phyloP scores from a whole-genome alignment of 2,329 filamentous ascomycete genomes.

The Paraphoma sp. region DNA sequence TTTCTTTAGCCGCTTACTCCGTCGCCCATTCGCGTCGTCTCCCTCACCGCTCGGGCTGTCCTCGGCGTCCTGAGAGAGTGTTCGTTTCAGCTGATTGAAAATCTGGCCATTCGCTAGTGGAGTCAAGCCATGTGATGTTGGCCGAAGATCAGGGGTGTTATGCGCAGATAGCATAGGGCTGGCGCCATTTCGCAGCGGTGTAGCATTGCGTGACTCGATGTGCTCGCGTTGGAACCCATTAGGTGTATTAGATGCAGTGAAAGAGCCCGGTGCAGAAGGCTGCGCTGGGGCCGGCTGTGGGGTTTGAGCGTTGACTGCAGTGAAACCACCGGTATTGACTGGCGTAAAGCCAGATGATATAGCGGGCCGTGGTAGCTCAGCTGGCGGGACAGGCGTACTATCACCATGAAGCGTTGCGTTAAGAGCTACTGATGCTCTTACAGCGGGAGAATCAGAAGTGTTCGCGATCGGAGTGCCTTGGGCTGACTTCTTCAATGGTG shows the following conservation, averaged over 20 bases:
- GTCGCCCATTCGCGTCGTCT: slow-evolving; percentile 61
- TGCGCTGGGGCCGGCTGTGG: slow-evolving; percentile 27
- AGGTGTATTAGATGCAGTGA: slow-evolving; percentile 64
- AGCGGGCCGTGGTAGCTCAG: slow-evolving; percentile 66
- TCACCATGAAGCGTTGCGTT: slow-evolving; percentile 60
- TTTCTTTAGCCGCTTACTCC: slow-evolving; percentile 94
- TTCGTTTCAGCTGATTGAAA: slow-evolving; percentile 74
- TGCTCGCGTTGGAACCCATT: slow-evolving; percentile 61
- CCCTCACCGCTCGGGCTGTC: slow-evolving; percentile 67
- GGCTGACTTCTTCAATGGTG: slow-evolving; percentile 69
- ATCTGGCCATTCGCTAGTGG: slow-evolving; percentile 59
- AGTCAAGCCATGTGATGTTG: slow-evolving; percentile 55
- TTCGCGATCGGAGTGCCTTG: slow-evolving; percentile 58
- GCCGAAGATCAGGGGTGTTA: slow-evolving; percentile 69
- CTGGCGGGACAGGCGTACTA: slow-evolving; percentile 34
- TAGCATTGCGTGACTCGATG: slow-evolving; percentile 61
- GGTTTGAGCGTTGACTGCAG: slow-evolving; percentile 65
- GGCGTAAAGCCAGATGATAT: slow-evolving; percentile 71
- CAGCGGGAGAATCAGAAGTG: slow-evolving; percentile 71
- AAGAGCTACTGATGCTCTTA: slow-evolving; percentile 63
- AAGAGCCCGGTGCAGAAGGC: slow-evolving; percentile 45
- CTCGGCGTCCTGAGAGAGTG: slow-evolving; percentile 60
- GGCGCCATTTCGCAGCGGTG: slow-evolving; percentile 65
- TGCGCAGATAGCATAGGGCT: slow-evolving; percentile 70
- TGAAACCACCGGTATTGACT: slow-evolving; percentile 71